phyloP scores from a whole-genome alignment of 2,329 filamentous ascomycete genomes.

The Pseudogymnoascus sp. region DNA sequence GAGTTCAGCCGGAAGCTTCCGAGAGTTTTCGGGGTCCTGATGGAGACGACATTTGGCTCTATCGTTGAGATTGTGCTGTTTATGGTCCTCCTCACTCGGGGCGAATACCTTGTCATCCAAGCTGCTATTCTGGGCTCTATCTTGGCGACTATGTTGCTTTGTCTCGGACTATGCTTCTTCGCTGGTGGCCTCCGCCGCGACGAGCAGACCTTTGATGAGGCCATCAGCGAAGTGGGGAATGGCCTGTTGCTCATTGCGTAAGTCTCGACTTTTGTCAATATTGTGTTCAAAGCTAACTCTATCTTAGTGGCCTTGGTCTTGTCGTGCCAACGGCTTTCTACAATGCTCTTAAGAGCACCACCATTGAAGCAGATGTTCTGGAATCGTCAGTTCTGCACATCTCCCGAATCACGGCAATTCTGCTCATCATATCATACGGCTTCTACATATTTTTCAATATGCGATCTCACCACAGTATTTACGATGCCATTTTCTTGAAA shows the following conservation, averaged over 20 bases:
- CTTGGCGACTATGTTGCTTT: constrained; percentile 71
- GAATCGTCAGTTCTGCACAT: constrained; percentile 50
- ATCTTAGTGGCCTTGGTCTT: constrained; percentile 38
- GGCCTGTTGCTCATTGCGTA: constrained; percentile 71
- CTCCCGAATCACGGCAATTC: constrained; percentile 61
- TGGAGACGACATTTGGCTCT: constrained; percentile 58
- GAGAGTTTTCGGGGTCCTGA: constrained; percentile 58
- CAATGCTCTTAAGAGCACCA: constrained; percentile 33
- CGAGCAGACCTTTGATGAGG: constrained; percentile 63
- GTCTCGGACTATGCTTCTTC: constrained; percentile 73
- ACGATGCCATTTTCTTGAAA: constrained; percentile 61
- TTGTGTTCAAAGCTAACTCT: constrained; percentile 10
- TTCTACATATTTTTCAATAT: constrained; percentile 66
- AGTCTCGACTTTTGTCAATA: constrained; percentile 31
- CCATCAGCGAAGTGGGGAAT: constrained; percentile 70
- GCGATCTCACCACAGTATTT: constrained; percentile 68
- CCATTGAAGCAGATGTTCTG: constrained; percentile 34
- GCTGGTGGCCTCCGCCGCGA: constrained; percentile 61
- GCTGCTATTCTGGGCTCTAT: constrained; percentile 79
- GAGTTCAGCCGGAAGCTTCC: constrained; percentile 67
- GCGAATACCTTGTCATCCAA: constrained; percentile 62
- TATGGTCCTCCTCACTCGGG: constrained; percentile 56
- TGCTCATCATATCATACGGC: constrained; percentile 60
- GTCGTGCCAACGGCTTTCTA: constrained; percentile 40
- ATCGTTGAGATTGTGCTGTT: constrained; percentile 78